Conservation (phyloP, 192 early-diverging fungal species). For the Gigaspora rosea region DNA sequence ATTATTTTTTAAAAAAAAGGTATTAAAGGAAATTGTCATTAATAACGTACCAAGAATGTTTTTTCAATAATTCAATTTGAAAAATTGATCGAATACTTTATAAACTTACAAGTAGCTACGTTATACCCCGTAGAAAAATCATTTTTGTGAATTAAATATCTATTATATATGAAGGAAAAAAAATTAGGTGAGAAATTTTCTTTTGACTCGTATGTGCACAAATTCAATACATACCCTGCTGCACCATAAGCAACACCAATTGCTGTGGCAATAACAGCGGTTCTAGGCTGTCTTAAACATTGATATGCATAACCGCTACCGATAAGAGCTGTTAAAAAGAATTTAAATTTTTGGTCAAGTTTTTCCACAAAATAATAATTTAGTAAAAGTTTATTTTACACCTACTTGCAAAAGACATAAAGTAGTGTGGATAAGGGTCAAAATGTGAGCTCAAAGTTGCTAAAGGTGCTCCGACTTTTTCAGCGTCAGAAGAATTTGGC, state of each 20-base stretch:
- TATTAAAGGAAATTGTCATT: too few species aligned
- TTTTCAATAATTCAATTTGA: too few species aligned
- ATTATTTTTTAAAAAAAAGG: too few species aligned
- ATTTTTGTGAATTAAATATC: too few species aligned
- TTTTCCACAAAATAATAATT: neutral
- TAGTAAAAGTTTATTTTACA: neutral
- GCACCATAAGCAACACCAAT: constrained; percentile 14
- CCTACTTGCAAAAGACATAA: constrained; percentile 17
- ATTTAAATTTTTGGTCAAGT: neutral
- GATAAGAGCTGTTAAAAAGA: neutral
- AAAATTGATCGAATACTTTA: too few species aligned
- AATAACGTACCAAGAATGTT: too few species aligned
- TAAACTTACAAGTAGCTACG: too few species aligned
- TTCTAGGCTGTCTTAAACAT: constrained; percentile 19
- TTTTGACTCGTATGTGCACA: neutral
- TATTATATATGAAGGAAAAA: neutral
- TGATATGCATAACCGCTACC: constrained; percentile 25
- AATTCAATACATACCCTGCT: neutral
- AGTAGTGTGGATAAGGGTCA: constrained; percentile 21
- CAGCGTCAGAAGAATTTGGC: neutral
- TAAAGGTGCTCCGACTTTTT: constrained; percentile 6
- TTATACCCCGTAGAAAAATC: too few species aligned
- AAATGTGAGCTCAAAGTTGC: constrained; percentile 17
- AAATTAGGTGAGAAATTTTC: neutral
- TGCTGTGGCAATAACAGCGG: neutral